Evolutionary conservation across 202 grass and related monocot genomes (phyloP).

Genomic region (Eragrostis tef): DNA sequence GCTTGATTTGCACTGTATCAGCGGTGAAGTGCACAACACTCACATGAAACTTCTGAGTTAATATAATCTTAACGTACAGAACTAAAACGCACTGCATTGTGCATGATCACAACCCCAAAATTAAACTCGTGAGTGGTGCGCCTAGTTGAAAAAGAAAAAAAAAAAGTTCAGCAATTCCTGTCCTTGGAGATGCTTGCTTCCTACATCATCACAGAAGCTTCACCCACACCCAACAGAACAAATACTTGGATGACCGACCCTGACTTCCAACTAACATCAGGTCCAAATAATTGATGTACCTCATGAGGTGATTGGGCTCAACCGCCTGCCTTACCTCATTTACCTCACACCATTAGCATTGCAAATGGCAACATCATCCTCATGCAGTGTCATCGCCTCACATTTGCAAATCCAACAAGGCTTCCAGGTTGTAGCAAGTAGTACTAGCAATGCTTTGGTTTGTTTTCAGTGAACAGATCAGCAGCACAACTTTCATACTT

Average conservation of each 20-base stretch:
- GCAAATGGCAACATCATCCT: slow-evolving; percentile 37
- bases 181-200: background rate
- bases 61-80: background rate
- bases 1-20: background rate
- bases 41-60: background rate
- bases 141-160: background rate
- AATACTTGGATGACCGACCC: slow-evolving; percentile 19
- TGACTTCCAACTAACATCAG: slow-evolving; percentile 21
- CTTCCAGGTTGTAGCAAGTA: no score
- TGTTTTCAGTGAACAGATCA: background rate
- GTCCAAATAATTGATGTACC: slow-evolving; percentile 11
- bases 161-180: background rate
- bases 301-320: slow-evolving; percentile 25
- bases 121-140: background rate
- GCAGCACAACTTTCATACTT: background rate
- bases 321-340: background rate
- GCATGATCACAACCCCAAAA: background rate
- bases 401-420: background rate
- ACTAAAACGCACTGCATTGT: background rate
- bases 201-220: background rate
- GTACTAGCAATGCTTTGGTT: background rate
- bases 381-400: slow-evolving; percentile 34
- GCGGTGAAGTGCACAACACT: background rate
- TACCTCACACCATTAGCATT: slow-evolving; percentile 15
- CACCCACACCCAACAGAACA: background rate